Evolutionary conservation across 768 basidiomycete species (phyloP), one percentile per base, ranked within the genome.

Genomic region (Macrocybe gigantea): DNA sequence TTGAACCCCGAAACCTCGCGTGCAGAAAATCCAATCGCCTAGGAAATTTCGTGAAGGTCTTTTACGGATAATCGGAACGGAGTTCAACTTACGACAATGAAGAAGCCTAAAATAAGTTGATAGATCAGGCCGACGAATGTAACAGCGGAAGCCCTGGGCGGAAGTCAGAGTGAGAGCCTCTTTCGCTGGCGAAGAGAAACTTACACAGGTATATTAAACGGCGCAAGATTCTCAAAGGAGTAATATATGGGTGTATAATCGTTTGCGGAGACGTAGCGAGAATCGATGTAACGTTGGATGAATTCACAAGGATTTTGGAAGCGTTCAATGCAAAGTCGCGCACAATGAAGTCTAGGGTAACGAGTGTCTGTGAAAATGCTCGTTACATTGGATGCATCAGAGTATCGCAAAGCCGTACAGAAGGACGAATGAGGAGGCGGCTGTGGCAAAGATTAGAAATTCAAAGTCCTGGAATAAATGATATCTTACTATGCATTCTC

Each of bases 181-280:
- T 11, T 8, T 33, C 14, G 44, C n/a, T 34, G 32, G 30, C 37
- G 7, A 5, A 37, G 31, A 39, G 32, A 9, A 6, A 64, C 80
- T n/a, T 71, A 83, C 81, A 77, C 78, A 32, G 82, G 75, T 13
- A 75, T 61, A 55, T 83, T 72, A 50, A 85, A 86, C 0, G 85
- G 82, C 33, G 74, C 64, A 1, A 80, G 55, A 50, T 86, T 83
- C 38, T 66, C 47, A 31, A 79, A 50, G 1, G 60, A 72, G 51
- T 73, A 83, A 11, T 58, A 65, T 3, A 82, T 55, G 0, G 85
- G 81, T 8, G 63, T 54, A 2, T 62, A 32, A 85, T 57, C 1
- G 78, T 69, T 45, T 69, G 65, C 0, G 84, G 83, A 1, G 83
- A 80, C 1, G 51, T 64, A 11, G 60, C 53, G 30, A 83, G 61